A percentile compares a stretch with the other conserved stretches of the same genome.
These are phyloP conservation scores for Stenogyne calaminthoides DNA, from an alignment of 305 asterid genomes.

Conservation along the genomic window DNA sequence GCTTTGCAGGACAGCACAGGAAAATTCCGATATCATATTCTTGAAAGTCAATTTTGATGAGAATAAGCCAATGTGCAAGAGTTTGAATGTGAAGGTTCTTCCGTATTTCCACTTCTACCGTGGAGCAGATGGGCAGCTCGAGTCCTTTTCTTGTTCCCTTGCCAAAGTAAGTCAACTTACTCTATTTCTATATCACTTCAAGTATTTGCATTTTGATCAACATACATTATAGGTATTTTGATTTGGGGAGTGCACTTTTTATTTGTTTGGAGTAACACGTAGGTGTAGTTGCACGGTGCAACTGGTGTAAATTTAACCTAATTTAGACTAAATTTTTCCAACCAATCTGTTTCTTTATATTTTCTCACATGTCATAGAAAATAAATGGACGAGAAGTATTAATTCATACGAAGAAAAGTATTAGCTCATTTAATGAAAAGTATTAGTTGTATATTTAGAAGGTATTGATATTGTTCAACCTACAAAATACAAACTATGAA, in stretches of 20 bases:
- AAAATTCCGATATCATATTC: conserved; percentile 76
- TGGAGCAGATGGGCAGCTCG: conserved; percentile 93
- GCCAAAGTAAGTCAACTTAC: conserved; percentile 65
- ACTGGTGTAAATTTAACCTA: too few relatives aligned
- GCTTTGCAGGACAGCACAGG: conserved; percentile 84
- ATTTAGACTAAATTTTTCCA: too few relatives aligned
- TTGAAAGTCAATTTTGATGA: conserved; percentile 89
- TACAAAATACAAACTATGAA: too few relatives aligned
- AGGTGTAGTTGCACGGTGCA: too few relatives aligned
- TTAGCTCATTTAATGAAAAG: too few relatives aligned
- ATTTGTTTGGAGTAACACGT: too few relatives aligned
- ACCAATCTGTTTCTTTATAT: too few relatives aligned
- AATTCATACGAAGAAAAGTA: too few relatives aligned
- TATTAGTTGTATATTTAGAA: too few relatives aligned
- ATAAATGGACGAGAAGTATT: too few relatives aligned
- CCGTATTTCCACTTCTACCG: conserved; percentile 96
- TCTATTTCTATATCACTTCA: not conserved
- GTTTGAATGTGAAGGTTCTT: conserved; percentile 85
- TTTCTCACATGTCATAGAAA: too few relatives aligned
- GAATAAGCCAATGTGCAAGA: conserved; percentile 91
- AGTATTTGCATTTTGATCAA: not conserved
- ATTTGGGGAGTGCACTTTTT: not conserved
- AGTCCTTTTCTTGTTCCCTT: conserved; percentile 91
- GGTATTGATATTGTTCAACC: too few relatives aligned
- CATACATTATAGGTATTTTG: not conserved